Conservation (phyloP, 768 basidiomycete genomes). For the Rhizopogon sp. region DNA sequence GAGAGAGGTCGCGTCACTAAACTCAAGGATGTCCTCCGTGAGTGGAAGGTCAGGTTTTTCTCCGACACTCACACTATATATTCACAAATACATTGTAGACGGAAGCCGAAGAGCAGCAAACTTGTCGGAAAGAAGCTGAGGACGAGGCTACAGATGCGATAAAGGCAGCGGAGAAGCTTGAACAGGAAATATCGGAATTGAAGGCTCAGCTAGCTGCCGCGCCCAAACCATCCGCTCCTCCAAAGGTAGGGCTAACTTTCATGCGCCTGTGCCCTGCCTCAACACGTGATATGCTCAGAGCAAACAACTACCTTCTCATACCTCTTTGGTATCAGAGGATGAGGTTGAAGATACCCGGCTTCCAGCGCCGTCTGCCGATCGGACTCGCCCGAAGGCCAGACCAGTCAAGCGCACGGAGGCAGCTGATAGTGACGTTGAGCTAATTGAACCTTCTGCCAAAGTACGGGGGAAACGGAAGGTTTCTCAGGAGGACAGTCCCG, state of each 20-base stretch:
- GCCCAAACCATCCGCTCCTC: constrained; percentile 15
- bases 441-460: constrained; percentile 21
- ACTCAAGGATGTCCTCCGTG: constrained; percentile 33
- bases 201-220: constrained; percentile 37
- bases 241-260: not conserved
- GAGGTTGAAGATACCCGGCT: not conserved
- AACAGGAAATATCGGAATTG: constrained; percentile 41
- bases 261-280: not conserved
- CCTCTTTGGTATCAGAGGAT: not conserved
- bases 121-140: constrained; percentile 30
- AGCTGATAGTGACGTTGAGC: constrained; percentile 28
- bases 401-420: constrained; percentile 10
- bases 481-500: constrained; percentile 15
- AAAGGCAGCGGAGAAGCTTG: constrained; percentile 16
- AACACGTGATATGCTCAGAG: not conserved
- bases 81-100: constrained; percentile 25
- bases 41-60: constrained; percentile 41
- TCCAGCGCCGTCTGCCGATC: not conserved
- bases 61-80: not conserved
- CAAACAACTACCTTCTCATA: not conserved
- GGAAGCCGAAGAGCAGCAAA: constrained; percentile 31
- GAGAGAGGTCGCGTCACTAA: constrained; percentile 37
- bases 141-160: constrained; percentile 30
- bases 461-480: constrained; percentile 37
- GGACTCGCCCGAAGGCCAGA: constrained; percentile 19